These are phyloP conservation scores for Brassica cretica DNA, from an alignment of 345 rosid species.

Conservation along the genomic window DNA sequence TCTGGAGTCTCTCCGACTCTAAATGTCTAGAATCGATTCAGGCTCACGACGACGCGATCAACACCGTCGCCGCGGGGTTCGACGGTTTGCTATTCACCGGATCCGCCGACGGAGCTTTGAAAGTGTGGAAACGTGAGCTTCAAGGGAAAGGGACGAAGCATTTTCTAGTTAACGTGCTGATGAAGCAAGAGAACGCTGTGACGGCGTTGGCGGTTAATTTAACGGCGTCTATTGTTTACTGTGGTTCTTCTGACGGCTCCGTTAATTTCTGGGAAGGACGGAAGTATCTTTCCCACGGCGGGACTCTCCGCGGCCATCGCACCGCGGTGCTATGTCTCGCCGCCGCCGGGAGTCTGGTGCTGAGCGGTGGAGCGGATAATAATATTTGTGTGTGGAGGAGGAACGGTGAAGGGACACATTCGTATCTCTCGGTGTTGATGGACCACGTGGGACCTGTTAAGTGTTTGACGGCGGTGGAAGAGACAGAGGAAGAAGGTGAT, in stretches of 20 bases:
- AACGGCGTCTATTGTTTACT: constrained; percentile 55
- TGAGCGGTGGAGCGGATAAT: constrained; percentile 90
- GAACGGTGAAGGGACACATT: constrained; percentile 49
- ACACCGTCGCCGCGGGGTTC: constrained; percentile 50
- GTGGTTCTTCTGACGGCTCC: constrained; percentile 68
- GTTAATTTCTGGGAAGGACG: constrained; percentile 70
- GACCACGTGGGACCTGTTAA: constrained; percentile 89
- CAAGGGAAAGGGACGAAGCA: constrained; percentile 62
- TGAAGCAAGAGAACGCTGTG: constrained; percentile 71
- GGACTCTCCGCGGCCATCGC: constrained; percentile 71
- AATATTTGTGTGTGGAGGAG: constrained; percentile 83
- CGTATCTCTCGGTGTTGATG: constrained; percentile 60
- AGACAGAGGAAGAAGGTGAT: constrained; percentile 38
- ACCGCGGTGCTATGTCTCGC: constrained; percentile 69
- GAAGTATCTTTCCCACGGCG: constrained; percentile 59
- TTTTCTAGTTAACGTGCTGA: constrained; percentile 56
- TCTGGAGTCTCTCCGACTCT: constrained; percentile 58
- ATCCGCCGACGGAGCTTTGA: constrained; percentile 68
- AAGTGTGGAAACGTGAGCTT: constrained; percentile 61
- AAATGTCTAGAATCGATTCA: constrained; percentile 57
- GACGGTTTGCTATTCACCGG: constrained; percentile 63
- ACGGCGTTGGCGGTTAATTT: constrained; percentile 66
- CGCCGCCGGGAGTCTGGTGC: constrained; percentile 56
- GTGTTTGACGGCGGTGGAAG: constrained; percentile 75
- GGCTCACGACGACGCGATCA: constrained; percentile 70